A percentile compares a stretch with the other conserved stretches of the same genome.
Evolutionary conservation across 495 filamentous ascomycete genomes (phyloP).

Genomic region (Sordaria brevicollis): DNA sequence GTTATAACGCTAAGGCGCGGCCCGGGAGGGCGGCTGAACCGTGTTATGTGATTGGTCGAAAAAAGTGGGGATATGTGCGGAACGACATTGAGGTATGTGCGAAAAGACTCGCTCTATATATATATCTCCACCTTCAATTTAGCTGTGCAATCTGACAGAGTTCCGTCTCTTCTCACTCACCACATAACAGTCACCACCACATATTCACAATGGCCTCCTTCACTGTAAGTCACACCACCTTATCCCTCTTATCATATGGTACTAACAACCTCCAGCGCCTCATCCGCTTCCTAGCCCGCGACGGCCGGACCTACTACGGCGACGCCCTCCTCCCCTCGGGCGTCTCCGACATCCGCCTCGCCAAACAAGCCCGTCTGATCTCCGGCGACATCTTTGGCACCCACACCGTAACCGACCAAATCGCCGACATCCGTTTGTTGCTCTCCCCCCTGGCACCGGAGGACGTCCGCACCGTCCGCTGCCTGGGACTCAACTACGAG

Average conservation of each 20-base stretch:
- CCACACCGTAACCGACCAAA: constrained; percentile 58
- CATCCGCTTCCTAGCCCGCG: constrained; percentile 66
- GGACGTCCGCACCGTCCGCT: constrained; percentile 66
- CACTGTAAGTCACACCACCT: constrained; percentile 24
- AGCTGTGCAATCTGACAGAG: too few relatives aligned
- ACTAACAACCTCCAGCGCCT: constrained; percentile 44
- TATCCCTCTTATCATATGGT: background rate
- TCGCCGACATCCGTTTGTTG: constrained; percentile 54
- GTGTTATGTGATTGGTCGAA: too few relatives aligned
- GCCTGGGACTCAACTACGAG: constrained; percentile 74
- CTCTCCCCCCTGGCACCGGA: constrained; percentile 58
- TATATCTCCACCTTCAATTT: too few relatives aligned
- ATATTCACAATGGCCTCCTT: constrained; percentile 13
- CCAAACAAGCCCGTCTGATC: constrained; percentile 57
- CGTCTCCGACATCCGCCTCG: constrained; percentile 54
- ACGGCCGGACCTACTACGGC: constrained; percentile 71
- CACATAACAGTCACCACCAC: background rate
- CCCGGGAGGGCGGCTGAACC: too few relatives aligned
- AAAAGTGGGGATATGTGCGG: too few relatives aligned
- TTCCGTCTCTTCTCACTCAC: background rate
- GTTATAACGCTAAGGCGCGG: too few relatives aligned
- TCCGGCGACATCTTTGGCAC: constrained; percentile 64
- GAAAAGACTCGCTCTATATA: too few relatives aligned
- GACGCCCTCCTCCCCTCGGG: constrained; percentile 68
- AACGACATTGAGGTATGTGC: too few relatives aligned